Percentiles rank a stretch among this genome's conserved stretches.
These are phyloP conservation scores for Porphyrellus cyaneotinctus DNA, from an alignment of 768 basidiomycete species.

Conservation along the genomic window DNA sequence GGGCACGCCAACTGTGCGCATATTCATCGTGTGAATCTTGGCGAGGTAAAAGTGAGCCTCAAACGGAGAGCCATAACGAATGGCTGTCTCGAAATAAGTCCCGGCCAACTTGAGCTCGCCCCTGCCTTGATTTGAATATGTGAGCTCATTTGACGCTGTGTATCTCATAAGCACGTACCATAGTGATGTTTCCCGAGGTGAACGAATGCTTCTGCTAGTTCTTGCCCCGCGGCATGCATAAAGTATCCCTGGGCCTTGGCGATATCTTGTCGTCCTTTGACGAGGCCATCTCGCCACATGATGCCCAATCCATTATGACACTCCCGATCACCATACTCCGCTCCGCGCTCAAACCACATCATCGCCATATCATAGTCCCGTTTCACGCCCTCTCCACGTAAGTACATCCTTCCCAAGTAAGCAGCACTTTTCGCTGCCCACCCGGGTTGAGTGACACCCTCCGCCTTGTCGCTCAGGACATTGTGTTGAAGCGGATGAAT, in stretches of 20 bases:
- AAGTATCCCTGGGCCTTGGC: constrained; percentile 67
- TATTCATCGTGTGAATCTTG: constrained; percentile 64
- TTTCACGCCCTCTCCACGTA: constrained; percentile 89
- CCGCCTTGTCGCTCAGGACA: constrained; percentile 44
- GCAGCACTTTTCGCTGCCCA: constrained; percentile 77
- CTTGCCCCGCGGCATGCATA: constrained; percentile 74
- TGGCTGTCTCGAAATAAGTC: constrained; percentile 77
- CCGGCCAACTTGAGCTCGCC: constrained; percentile 66
- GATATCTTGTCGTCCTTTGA: constrained; percentile 63
- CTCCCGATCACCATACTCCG: constrained; percentile 77
- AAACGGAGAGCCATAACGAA: constrained; percentile 85
- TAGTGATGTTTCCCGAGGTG: constrained; percentile 83
- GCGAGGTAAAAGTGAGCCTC: constrained; percentile 95
- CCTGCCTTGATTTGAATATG: constrained; percentile 44
- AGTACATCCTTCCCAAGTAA: constrained; percentile 89
- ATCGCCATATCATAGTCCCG: constrained; percentile 71
- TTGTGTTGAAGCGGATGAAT: constrained; percentile 46
- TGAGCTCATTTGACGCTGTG: constrained; percentile 4
- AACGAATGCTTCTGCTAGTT: constrained; percentile 89
- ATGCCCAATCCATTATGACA: constrained; percentile 88
- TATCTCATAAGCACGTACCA: constrained; percentile 34
- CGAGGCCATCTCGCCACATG: constrained; percentile 85
- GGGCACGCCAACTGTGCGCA: constrained; percentile 40
- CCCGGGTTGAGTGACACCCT: constrained; percentile 48
- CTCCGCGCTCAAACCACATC: constrained; percentile 93